Evolutionary conservation across 768 basidiomycete species (phyloP), one percentile per base, ranked within the genome.

Genomic region (Ramaria sp.): DNA sequence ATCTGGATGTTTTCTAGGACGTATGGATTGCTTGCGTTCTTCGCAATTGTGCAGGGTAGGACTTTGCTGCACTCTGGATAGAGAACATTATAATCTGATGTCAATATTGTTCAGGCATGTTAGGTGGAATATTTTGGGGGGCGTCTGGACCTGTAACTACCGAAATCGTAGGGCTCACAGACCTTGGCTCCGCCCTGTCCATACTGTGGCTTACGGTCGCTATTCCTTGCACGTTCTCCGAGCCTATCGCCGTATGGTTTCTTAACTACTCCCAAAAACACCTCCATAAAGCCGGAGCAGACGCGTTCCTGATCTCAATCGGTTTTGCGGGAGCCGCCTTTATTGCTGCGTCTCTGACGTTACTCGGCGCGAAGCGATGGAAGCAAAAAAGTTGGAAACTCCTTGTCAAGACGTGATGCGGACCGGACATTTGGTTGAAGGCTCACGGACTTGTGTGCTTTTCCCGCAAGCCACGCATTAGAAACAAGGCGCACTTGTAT

Each of bases 1-100:
- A 68, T 69, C 12, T 70, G 69, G 69, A 60, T 70, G 41, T 66
- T 68, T 17, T 63, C 67, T 3, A 47, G 58, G 38, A 64, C 61
- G 38, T 69, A 68, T 45, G 66, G 64, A 33, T 63, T 69, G 6
- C 60, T 70, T 30, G 59, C 62, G 38, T 60, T 69, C 39, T 70
- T 67, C 55, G 66, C 68, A 4, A 42, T 68, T 19, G 57, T 70
- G 10, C 69, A 69, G 55, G 69, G 69, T 27, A 57, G 50, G 52
- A 48, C 54, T 19, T 30, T 15, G n/a, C n/a, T n/a, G n/a, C n/a
- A n/a, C n/a, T 7, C 51, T 37, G 12, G 12, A 2, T 27, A n/a
- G n/a, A n/a, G n/a, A n/a, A n/a, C n/a, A 27, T 27, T 27, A 27
- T 27, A 27, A 27, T 27, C 27, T 27, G 27, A 2, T 2, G 27